Conservation (phyloP, 140 eudicot species). For the Flaveria floridana region DNA sequence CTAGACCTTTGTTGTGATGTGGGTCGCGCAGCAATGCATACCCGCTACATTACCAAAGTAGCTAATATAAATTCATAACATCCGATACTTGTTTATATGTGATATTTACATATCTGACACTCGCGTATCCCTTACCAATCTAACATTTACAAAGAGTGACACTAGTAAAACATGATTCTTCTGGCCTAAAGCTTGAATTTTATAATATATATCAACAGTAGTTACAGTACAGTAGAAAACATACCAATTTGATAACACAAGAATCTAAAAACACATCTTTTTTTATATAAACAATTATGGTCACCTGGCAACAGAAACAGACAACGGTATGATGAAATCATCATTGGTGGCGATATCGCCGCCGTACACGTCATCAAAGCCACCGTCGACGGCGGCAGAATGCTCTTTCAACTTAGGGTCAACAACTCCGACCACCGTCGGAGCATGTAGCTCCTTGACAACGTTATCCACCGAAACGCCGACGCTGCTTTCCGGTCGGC, state of each 20-base stretch:
- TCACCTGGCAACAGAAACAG: conserved; percentile 41
- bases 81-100: neutral
- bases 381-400: conserved; percentile 29
- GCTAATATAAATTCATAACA: neutral
- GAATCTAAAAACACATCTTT: neutral
- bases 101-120: neutral
- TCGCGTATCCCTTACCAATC: too few species aligned
- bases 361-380: conserved; percentile 36
- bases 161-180: neutral
- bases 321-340: conserved; percentile 34
- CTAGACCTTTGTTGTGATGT: conserved; percentile 74
- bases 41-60: conserved; percentile 43
- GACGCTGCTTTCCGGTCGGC: conserved; percentile 50
- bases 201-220: neutral
- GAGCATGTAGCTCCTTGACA: conserved; percentile 41
- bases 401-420: conserved; percentile 22
- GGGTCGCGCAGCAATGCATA: conserved; percentile 71
- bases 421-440: conserved; percentile 28
- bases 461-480: conserved; percentile 45
- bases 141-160: neutral
- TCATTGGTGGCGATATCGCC: conserved; percentile 32
- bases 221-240: neutral
- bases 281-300: neutral
- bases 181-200: neutral
- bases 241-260: neutral